phyloP scores from a whole-genome alignment of 2,329 filamentous ascomycete genomes.

The Penicillium sp. region DNA sequence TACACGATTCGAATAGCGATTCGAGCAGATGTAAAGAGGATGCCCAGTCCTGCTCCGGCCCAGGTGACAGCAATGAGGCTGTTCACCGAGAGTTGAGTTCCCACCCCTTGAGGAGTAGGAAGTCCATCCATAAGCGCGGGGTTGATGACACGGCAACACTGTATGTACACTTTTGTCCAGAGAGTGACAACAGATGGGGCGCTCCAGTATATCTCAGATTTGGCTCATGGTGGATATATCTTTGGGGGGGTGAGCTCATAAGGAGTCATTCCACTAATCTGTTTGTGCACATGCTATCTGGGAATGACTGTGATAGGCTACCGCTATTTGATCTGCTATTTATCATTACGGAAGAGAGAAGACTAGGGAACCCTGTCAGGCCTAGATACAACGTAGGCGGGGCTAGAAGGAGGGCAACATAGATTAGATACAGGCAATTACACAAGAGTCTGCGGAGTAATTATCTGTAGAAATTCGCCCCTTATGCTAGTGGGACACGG shows the following conservation, averaged over 20 bases:
- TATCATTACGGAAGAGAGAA: background rate
- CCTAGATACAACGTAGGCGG: background rate
- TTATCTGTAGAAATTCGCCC: background rate
- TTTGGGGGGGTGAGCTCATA: background rate
- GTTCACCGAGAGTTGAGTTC: slow-evolving; percentile 13
- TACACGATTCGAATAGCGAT: slow-evolving; percentile 16
- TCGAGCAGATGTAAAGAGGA: slow-evolving; percentile 16
- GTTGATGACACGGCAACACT: background rate
- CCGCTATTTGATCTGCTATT: background rate
- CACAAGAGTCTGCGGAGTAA: background rate
- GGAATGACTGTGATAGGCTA: background rate
- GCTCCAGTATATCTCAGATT: background rate
- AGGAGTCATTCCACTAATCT: background rate
- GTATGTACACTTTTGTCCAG: background rate
- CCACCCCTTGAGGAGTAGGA: slow-evolving; percentile 8
- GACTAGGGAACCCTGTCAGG: background rate
- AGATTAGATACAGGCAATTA: background rate
- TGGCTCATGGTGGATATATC: background rate
- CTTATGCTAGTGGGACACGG: background rate
- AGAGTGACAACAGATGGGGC: background rate
- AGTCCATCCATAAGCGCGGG: background rate
- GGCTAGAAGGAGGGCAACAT: background rate
- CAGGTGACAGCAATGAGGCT: slow-evolving; percentile 22
- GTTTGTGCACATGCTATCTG: background rate
- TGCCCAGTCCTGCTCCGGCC: slow-evolving; percentile 18